These are phyloP conservation scores for Gymnopilus junonius DNA, from an alignment of 768 basidiomycete genomes.

Conservation along the genomic window DNA sequence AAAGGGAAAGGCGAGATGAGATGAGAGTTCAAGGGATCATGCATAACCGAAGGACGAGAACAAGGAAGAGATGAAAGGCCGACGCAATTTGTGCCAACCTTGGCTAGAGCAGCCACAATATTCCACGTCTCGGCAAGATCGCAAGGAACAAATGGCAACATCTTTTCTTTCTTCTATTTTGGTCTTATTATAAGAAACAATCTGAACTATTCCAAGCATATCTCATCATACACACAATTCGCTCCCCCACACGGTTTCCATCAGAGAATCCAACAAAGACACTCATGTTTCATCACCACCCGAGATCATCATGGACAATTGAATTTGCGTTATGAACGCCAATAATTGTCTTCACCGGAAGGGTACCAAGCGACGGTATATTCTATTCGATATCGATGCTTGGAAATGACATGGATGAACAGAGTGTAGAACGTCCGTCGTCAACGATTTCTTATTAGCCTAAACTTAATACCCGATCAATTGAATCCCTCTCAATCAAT, in stretches of 20 bases:
- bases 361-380: neutral
- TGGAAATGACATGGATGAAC: neutral
- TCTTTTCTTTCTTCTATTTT: constrained; percentile 2
- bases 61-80: constrained; percentile 7
- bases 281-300: constrained; percentile 1
- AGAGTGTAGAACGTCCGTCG: too few relatives aligned
- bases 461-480: neutral
- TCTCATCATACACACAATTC: neutral
- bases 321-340: neutral
- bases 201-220: neutral
- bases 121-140: constrained; percentile 21
- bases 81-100: constrained; percentile 12
- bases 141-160: constrained; percentile 15
- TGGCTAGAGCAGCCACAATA: constrained; percentile 11
- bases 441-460: neutral
- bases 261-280: neutral
- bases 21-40: neutral
- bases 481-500: neutral
- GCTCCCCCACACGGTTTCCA: neutral
- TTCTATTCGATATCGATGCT: neutral
- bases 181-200: constrained; percentile 9
- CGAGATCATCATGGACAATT: neutral
- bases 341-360: constrained; percentile 2
- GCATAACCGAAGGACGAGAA: constrained; percentile 4
- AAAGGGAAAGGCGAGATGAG: neutral